Percentiles rank a stretch among this genome's conserved stretches.
Evolutionary conservation across 1,139 yeast genomes (phyloP).

Genomic region (Taphrina populina): DNA sequence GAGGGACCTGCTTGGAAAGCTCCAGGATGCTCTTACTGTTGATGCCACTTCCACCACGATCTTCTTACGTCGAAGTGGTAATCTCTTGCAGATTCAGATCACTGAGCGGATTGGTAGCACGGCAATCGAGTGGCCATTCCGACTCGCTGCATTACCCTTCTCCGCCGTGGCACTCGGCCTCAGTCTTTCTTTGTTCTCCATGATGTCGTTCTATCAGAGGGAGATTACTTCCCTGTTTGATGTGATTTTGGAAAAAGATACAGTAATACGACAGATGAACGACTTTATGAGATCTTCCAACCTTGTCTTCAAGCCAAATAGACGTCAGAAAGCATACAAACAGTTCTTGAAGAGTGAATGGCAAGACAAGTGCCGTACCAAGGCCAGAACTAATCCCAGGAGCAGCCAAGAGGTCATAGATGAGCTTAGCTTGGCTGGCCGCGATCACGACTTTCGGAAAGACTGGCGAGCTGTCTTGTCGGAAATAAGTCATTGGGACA

Average conservation of each 20-base stretch:
- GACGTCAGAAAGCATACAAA: constrained; percentile 12
- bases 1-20: constrained; percentile 7
- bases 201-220: constrained; percentile 20
- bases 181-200: constrained; percentile 14
- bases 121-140: constrained; percentile 5
- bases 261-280: constrained; percentile 14
- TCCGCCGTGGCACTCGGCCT: constrained; percentile 18
- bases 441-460: constrained; percentile 3
- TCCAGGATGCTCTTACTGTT: constrained; percentile 2
- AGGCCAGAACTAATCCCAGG: constrained; percentile 1
- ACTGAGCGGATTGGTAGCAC: constrained; percentile 6
- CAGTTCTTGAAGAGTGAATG: constrained; percentile 8
- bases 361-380: constrained; percentile 2
- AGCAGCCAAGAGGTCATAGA: constrained; percentile 15
- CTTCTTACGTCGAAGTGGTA: not conserved
- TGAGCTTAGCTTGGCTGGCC: constrained; percentile 11
- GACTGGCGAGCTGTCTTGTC: constrained; percentile 20
- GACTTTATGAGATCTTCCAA: constrained; percentile 10
- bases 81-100: not conserved
- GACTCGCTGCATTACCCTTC: not conserved
- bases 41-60: not conserved
- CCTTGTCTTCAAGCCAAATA: constrained; percentile 11
- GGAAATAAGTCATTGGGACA: constrained; percentile 5
- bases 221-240: constrained; percentile 6
- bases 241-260: constrained; percentile 18